phyloP scores from a whole-genome alignment of 441 rosid genomes.

The Aleurites moluccanus region DNA sequence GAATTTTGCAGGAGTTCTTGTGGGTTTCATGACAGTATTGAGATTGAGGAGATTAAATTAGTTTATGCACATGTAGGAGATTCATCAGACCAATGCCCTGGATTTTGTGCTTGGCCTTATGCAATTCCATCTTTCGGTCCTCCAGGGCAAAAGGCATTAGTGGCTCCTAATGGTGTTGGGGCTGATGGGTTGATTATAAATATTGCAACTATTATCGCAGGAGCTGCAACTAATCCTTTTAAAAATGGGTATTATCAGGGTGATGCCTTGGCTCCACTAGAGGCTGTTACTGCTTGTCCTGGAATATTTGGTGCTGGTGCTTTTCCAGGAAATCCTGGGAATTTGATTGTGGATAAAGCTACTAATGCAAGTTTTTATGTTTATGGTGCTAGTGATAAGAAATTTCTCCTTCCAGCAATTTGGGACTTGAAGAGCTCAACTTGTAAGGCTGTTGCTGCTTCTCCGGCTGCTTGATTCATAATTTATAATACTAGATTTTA shows the following conservation, averaged over 20 bases:
- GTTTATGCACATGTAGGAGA: conserved; percentile 37
- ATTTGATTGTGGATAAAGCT: conserved; percentile 21
- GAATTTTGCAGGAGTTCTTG: conserved; percentile 36
- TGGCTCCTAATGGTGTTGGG: conserved; percentile 37
- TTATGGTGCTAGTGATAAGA: conserved; percentile 21
- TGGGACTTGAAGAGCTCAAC: conserved; percentile 25
- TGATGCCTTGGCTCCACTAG: conserved; percentile 34
- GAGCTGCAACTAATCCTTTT: conserved; percentile 41
- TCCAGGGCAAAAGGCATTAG: conserved; percentile 28
- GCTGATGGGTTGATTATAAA: conserved; percentile 38
- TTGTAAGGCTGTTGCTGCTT: conserved; percentile 20
- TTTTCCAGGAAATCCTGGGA: conserved; percentile 41
- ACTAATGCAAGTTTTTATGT: conserved; percentile 33
- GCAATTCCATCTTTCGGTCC: conserved; percentile 35
- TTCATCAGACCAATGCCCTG: conserved; percentile 35
- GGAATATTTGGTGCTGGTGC: conserved; percentile 43
- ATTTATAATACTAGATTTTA: too few relatives aligned
- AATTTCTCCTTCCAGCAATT: conserved; percentile 39
- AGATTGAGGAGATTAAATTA: not conserved
- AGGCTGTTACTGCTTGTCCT: conserved; percentile 39
- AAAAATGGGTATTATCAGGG: conserved; percentile 40
- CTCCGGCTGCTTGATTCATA: not conserved
- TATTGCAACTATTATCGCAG: conserved; percentile 44
- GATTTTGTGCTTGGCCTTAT: conserved; percentile 46
- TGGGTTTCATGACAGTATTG: conserved; percentile 34